phyloP scores from a whole-genome alignment of 176 grass and related monocot genomes.

The Aegilops bicornis region DNA sequence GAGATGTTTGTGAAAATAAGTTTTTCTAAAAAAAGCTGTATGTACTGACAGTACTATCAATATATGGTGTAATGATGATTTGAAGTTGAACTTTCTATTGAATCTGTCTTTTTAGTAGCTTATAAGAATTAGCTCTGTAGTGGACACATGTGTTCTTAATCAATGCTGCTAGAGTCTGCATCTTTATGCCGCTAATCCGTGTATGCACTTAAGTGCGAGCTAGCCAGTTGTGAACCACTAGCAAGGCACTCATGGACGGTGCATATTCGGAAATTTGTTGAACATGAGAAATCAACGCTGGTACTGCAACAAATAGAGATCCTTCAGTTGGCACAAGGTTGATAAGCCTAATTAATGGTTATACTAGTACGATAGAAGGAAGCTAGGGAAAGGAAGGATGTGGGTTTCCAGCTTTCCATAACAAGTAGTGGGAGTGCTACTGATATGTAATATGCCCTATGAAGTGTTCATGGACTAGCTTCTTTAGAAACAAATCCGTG shows the following conservation, averaged over 20 bases:
- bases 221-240: background rate
- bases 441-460: background rate
- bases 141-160: background rate
- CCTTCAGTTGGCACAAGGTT: background rate
- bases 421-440: background rate
- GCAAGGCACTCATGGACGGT: background rate
- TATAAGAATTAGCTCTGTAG: background rate
- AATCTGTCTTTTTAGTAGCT: background rate
- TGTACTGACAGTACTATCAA: background rate
- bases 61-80: background rate
- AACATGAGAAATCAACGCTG: background rate
- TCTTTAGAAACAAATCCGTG: background rate
- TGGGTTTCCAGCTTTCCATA: background rate
- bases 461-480: background rate
- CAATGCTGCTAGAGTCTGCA: background rate
- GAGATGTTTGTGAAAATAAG: background rate
- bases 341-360: background rate
- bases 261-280: background rate
- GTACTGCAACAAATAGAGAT: background rate
- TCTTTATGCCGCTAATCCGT: background rate
- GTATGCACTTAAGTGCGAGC: background rate
- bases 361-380: too few species aligned
- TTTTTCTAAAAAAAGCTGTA: background rate
- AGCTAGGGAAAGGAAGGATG: too few species aligned
- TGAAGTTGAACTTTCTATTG: background rate